Evolutionary conservation across 2,329 filamentous ascomycete species (phyloP), one percentile per base, ranked within the genome.

Genomic region (Thelonectria blattea): DNA sequence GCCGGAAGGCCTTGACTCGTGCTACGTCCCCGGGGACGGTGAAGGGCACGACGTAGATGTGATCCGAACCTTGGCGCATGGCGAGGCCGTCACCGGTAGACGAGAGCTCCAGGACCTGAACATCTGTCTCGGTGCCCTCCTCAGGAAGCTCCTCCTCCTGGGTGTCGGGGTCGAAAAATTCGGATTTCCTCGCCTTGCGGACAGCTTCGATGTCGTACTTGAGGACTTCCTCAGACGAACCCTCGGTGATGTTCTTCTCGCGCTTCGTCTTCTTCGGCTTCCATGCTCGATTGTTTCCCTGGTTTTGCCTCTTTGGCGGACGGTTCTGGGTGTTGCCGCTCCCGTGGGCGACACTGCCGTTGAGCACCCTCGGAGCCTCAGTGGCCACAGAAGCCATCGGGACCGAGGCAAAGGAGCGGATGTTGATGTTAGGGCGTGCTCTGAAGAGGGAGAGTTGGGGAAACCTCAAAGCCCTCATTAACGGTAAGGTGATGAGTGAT

Each of bases 51-150:
- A 95, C 89, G 72, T 93, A 97, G 74, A 97, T 81, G 61, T 83
- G 84, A 56, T 75, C 71, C 77, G 79, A 89, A 61, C 86, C 84
- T 27, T 86, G 79, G n/a, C 86, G 85, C 59, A 91, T 81, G 4
- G 91, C 95, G 57, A 99, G 84, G 3, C 92, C 95, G 68, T 98
- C 95, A 54, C 95, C 95, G 0, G 92, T 97, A 0, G 94, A 98
- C 0, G 94, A 96, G 34, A 98, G 82, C 66, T 91, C 87, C 7
- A 88, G 76, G 59, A 98, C 88, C n/a, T 90, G 87, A 42, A 98
- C 85, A 54, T 97, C 89, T 42, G 95, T 86, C 73, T 96, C 91
- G 6, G 87, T 84, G 60, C 90, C 90, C 41, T 81, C 81, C 65
- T 89, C 85, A 1, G 91, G 90, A 2, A 93, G 77, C 1, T 72